A percentile compares a stretch with the other conserved stretches of the same genome.
phyloP scores from a whole-genome alignment of 2,329 filamentous ascomycete genomes.

The Fusarium begoniae region DNA sequence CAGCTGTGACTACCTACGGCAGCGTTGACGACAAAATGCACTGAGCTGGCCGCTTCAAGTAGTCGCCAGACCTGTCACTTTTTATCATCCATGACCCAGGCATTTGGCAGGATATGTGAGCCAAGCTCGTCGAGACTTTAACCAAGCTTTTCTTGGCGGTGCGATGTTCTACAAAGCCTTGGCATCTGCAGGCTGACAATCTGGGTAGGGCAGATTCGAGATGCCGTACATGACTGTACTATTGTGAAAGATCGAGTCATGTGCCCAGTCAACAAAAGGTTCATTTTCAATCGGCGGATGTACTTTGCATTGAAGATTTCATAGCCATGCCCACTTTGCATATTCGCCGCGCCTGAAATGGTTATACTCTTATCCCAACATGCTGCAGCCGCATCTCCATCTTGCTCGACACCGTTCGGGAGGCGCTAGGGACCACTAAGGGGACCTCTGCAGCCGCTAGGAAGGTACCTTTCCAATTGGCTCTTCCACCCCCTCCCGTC shows the following conservation, averaged over 20 bases:
- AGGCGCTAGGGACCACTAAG: constrained; percentile 5
- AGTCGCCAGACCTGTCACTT: not conserved
- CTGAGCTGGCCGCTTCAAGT: constrained; percentile 13
- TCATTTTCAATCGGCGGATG: not conserved
- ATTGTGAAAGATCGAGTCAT: not conserved
- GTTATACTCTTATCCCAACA: not conserved
- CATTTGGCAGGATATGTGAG: constrained; percentile 28
- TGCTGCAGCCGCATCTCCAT: not conserved
- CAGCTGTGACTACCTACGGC: not conserved
- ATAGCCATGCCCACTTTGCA: not conserved
- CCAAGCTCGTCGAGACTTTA: constrained; percentile 37
- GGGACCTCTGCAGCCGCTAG: constrained; percentile 26
- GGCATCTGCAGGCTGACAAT: constrained; percentile 38
- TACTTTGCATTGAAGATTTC: not conserved
- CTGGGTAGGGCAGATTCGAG: constrained; percentile 26
- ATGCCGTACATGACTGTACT: not conserved
- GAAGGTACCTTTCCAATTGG: constrained; percentile 26
- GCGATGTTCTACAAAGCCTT: constrained; percentile 35
- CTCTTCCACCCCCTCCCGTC: constrained; percentile 13
- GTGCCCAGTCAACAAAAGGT: not conserved
- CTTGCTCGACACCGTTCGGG: constrained; percentile 2
- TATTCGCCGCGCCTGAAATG: not conserved
- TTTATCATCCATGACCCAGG: constrained; percentile 13
- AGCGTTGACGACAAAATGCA: not conserved
- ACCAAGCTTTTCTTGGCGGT: constrained; percentile 46